phyloP scores from a whole-genome alignment of 805 yeast genomes.

The Isabelozyma gotoi region DNA sequence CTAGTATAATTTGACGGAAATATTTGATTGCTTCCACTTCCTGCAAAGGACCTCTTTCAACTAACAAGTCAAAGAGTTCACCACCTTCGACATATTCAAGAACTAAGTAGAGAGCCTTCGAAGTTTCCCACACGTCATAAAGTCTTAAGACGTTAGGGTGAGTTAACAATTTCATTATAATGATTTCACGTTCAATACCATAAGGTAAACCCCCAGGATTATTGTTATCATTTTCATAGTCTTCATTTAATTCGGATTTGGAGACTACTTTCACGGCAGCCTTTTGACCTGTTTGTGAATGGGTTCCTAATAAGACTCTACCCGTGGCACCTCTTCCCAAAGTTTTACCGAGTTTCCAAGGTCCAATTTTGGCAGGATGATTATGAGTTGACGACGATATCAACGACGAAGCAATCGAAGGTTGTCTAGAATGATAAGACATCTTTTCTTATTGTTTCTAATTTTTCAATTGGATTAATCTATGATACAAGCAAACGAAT shows the following conservation, averaged over 20 bases:
- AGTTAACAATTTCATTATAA: constrained; percentile 91
- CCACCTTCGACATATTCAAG: constrained; percentile 89
- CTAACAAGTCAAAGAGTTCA: constrained; percentile 73
- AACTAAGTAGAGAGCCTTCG: constrained; percentile 79
- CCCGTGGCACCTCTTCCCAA: constrained; percentile 85
- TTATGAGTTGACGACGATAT: constrained; percentile 44
- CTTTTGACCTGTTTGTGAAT: constrained; percentile 64
- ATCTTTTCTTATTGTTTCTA: no score
- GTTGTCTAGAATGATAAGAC: constrained; percentile 55
- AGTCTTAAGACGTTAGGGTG: constrained; percentile 92
- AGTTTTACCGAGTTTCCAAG: constrained; percentile 80
- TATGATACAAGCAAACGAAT: constrained; percentile 5
- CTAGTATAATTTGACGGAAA: constrained; percentile 74
- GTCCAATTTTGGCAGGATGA: constrained; percentile 64
- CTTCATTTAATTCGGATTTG: constrained; percentile 52
- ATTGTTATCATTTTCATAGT: constrained; percentile 21
- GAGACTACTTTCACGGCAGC: constrained; percentile 86
- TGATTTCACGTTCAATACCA: constrained; percentile 96
- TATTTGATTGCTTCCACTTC: constrained; percentile 76
- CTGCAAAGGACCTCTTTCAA: constrained; percentile 65
- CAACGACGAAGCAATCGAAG: constrained; percentile 57
- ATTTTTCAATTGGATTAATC: background rate
- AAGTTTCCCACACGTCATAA: constrained; percentile 98
- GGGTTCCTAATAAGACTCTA: constrained; percentile 72
- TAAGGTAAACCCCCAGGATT: constrained; percentile 64